These are phyloP conservation scores for Hymenoscyphus scutula DNA, from an alignment of 2,329 filamentous ascomycete species.

Conservation along the genomic window DNA sequence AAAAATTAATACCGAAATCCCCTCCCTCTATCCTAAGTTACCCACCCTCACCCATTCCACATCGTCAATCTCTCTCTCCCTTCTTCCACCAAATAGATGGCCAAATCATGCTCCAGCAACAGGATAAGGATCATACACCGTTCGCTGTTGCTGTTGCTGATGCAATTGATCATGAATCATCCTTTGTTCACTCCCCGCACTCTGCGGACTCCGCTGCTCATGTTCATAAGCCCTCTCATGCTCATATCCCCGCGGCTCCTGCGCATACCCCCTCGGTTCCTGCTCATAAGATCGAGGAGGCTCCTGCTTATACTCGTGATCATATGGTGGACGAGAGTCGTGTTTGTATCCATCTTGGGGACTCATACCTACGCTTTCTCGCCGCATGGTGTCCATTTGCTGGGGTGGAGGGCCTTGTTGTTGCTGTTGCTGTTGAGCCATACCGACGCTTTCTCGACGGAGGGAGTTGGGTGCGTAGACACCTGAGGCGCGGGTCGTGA, in stretches of 20 bases:
- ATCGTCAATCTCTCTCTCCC: too few relatives aligned
- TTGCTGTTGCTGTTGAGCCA: not conserved
- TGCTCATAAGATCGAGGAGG: not conserved
- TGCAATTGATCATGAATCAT: constrained; percentile 10
- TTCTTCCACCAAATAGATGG: too few relatives aligned
- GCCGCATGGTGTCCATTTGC: not conserved
- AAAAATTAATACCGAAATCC: not conserved
- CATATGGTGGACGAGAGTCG: not conserved
- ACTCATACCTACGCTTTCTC: constrained; percentile 3
- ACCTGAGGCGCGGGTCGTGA: too few relatives aligned
- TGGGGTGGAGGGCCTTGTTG: constrained; percentile 1
- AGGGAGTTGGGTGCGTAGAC: not conserved
- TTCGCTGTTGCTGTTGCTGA: constrained; percentile 3
- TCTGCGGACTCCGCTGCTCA: constrained; percentile 4
- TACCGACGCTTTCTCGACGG: not conserved
- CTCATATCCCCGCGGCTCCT: not conserved
- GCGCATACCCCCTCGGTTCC: not conserved
- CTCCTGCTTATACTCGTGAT: not conserved
- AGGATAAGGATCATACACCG: constrained; percentile 3
- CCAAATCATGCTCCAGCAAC: not conserved
- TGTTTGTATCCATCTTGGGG: not conserved
- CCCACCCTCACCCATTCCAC: too few relatives aligned
- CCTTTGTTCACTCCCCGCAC: constrained; percentile 3
- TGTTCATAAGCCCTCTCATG: not conserved
- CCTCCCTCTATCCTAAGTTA: not conserved